Evolutionary conservation across 768 basidiomycete genomes (phyloP), one percentile per base, ranked within the genome.

Genomic region (Paxillus involutus): DNA sequence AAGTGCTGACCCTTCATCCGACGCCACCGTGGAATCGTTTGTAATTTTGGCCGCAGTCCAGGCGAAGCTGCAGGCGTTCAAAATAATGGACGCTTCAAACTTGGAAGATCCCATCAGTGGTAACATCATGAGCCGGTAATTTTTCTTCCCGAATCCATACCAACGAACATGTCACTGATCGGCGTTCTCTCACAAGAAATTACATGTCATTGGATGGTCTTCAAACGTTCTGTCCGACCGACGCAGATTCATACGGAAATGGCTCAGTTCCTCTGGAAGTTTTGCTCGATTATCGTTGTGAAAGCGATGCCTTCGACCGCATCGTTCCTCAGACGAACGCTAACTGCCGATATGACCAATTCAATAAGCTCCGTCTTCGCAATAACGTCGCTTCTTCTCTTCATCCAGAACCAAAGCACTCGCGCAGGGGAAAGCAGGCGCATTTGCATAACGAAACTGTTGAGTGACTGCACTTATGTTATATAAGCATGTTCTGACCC

Each of bases 291-390:
- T 79, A 86, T 48, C 82, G 86, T 43, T 89, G 89, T 64, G 90
- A 94, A 71, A 88, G 84, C 56, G 76, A 77, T 45, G 84, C 84
- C 46, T 96, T 96, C 68, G 92, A 96, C 63, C 88, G 93, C 3
- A 79, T 98, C 37, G 89, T 98, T 6, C 89, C 92, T 3, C 90
- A 92, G 69, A 92, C 94, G 0, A 84, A 91, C 53, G 90, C 89
- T 0, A 84, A 80, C 4, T 83, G 96, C 56, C 88, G 86, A 44
- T 93, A 94, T 66, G 95, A 98, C 77, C 94, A 91, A 67, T 96
- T 96, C 76, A 98, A 98, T 71, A 86, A 88, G 40, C 79, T 97
- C 9, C 86, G 95, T 35, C 73, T 94, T 48, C 86, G 86, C 42
- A 91, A 86, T 59, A 84, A 82, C 56, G 72, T 86, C 30, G 84